These are phyloP conservation scores for Allium cepa DNA, from an alignment of 106 monocot genomes.

Conservation along the genomic window DNA sequence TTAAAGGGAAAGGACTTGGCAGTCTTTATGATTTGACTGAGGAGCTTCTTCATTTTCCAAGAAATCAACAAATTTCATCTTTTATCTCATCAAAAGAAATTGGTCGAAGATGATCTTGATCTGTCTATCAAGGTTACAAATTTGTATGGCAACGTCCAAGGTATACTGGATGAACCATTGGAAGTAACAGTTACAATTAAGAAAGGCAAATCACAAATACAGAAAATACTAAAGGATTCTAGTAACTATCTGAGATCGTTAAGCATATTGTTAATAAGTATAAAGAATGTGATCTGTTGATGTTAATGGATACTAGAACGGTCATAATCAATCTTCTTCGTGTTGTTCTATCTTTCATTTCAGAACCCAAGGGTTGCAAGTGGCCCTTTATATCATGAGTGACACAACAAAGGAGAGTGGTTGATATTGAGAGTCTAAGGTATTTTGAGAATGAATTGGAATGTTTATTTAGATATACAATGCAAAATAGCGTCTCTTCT, in stretches of 20 bases:
- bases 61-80: slow-evolving; percentile 16
- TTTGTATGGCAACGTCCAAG: slow-evolving; percentile 11
- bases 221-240: not conserved
- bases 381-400: slow-evolving; percentile 20
- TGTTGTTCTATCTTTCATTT: not conserved
- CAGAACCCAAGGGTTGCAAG: slow-evolving; percentile 12
- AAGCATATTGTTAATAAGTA: not conserved
- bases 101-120: slow-evolving; percentile 28
- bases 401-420: slow-evolving; percentile 10
- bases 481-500: slow-evolving; percentile 40
- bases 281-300: not conserved
- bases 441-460: slow-evolving; percentile 24
- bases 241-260: not conserved
- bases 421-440: not conserved
- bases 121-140: slow-evolving; percentile 28
- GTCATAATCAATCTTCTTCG: slow-evolving; percentile 15
- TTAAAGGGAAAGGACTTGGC: slow-evolving; percentile 9
- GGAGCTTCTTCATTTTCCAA: slow-evolving; percentile 19
- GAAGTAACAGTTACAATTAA: not conserved
- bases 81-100: slow-evolving; percentile 12
- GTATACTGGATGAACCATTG: slow-evolving; percentile 1
- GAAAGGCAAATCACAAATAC: not conserved
- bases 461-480: slow-evolving; percentile 15
- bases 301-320: slow-evolving; percentile 20
- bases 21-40: slow-evolving; percentile 18